Conservation (phyloP, 2,329 filamentous ascomycete genomes). For the Emergomyces orientalis region DNA sequence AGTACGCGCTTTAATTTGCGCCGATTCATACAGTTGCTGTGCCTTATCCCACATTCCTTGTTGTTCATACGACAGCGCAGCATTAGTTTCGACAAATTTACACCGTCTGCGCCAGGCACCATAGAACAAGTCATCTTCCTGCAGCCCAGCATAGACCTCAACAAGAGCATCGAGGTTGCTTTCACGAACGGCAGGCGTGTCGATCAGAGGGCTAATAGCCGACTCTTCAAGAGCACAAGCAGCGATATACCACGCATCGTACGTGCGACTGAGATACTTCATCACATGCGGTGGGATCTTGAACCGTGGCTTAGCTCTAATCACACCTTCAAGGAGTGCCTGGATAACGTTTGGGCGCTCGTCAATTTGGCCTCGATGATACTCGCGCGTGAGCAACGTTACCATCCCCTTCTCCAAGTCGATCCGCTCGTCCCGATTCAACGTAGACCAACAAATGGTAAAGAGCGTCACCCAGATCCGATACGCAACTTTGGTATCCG, state of each 20-base stretch:
- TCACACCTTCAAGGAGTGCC: conserved; percentile 78
- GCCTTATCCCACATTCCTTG: conserved; percentile 99
- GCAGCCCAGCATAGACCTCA: conserved; percentile 78
- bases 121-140: conserved; percentile 96
- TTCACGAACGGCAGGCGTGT: conserved; percentile 75
- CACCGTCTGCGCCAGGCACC: conserved; percentile 92
- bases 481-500: conserved; percentile 70
- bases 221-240: conserved; percentile 82
- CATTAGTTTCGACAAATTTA: conserved; percentile 95
- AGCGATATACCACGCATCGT: conserved; percentile 95
- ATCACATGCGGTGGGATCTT: conserved; percentile 92
- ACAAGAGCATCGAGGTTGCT: conserved; percentile 95
- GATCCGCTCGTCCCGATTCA: conserved; percentile 74
- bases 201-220: conserved; percentile 72
- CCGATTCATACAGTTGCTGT: conserved; percentile 90
- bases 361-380: conserved; percentile 87
- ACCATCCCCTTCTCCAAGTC: conserved; percentile 89
- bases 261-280: conserved; percentile 89
- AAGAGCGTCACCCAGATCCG: conserved; percentile 87
- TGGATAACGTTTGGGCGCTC: conserved; percentile 93
- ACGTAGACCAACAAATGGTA: conserved; percentile 85
- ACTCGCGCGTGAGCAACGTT: conserved; percentile 85
- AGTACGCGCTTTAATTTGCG: conserved; percentile 93
- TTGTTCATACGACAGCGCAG: conserved; percentile 93
- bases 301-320: conserved; percentile 74